phyloP scores from a whole-genome alignment of 768 basidiomycete species.

The Lentinula raphanica region DNA sequence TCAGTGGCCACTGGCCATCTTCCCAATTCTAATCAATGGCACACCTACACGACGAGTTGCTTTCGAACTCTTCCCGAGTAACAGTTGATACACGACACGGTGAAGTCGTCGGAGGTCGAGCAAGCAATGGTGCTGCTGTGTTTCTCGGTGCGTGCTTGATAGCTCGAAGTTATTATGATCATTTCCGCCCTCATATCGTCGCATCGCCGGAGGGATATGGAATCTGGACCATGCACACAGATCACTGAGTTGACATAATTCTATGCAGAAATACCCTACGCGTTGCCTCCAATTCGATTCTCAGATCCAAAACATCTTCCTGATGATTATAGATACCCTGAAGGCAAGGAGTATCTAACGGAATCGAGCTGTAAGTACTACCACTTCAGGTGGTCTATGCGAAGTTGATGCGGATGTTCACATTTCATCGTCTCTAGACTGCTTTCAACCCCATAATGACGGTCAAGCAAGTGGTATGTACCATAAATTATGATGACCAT shows the following conservation, averaged over 20 bases:
- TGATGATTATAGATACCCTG: conserved; percentile 45
- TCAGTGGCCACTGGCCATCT: too few relatives aligned
- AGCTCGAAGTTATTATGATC: too few relatives aligned
- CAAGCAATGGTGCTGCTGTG: conserved; percentile 54
- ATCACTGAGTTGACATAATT: too few relatives aligned
- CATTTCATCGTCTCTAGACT: conserved; percentile 39
- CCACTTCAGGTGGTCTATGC: not conserved
- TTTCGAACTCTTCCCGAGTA: conserved; percentile 34
- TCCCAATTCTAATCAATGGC: not conserved
- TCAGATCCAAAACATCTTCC: conserved; percentile 58
- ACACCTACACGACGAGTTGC: conserved; percentile 58
- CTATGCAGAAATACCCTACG: conserved; percentile 65
- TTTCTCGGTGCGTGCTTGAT: conserved; percentile 65
- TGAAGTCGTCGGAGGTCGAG: conserved; percentile 50
- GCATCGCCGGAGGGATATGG: too few relatives aligned
- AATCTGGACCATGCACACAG: not conserved
- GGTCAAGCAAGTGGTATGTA: conserved; percentile 51
- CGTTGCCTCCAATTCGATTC: conserved; percentile 59
- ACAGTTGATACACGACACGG: conserved; percentile 53
- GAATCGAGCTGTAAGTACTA: conserved; percentile 49
- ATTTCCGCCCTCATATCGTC: too few relatives aligned
- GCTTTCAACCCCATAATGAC: conserved; percentile 57
- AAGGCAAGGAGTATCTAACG: conserved; percentile 49
- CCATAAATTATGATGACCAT: not conserved
- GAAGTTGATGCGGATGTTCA: too few relatives aligned